These are phyloP conservation scores for Mycena galericulata DNA, from an alignment of 768 basidiomycete species.

Conservation along the genomic window DNA sequence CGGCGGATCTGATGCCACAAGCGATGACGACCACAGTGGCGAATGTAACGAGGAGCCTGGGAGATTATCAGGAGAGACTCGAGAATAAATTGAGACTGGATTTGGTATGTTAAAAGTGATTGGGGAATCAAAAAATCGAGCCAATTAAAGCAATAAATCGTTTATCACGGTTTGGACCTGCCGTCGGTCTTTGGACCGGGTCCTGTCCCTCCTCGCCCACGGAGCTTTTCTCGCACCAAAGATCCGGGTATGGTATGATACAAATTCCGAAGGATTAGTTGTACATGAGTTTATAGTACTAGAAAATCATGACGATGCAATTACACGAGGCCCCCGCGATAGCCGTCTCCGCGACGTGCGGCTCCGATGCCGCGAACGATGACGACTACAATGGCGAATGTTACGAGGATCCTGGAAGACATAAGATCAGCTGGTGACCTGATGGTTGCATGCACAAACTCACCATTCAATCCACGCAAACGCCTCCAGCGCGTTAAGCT, in stretches of 20 bases:
- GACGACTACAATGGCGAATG: slow-evolving; percentile 69
- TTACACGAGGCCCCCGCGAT: slow-evolving; percentile 64
- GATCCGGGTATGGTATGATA: neutral
- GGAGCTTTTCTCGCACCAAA: no score
- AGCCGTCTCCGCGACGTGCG: slow-evolving; percentile 73
- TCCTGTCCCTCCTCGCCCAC: no score
- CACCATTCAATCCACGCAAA: slow-evolving; percentile 85
- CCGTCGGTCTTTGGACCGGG: no score
- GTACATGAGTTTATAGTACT: neutral
- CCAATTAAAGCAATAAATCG: no score
- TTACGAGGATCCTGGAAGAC: slow-evolving; percentile 67
- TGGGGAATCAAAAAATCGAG: no score
- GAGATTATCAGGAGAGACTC: no score
- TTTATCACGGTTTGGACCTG: no score
- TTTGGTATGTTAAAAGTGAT: no score
- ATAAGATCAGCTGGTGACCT: slow-evolving; percentile 7
- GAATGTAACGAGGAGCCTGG: no score
- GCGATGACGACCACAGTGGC: no score
- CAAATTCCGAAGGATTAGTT: neutral
- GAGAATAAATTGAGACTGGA: no score
- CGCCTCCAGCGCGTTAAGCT: slow-evolving; percentile 79
- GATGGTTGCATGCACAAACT: slow-evolving; percentile 37
- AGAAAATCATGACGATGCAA: neutral
- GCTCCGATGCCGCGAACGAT: slow-evolving; percentile 69
- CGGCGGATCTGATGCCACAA: no score